Conservation (phyloP, 1,284 basidiomycete genomes). For the Cryptococcus hybrid region DNA sequence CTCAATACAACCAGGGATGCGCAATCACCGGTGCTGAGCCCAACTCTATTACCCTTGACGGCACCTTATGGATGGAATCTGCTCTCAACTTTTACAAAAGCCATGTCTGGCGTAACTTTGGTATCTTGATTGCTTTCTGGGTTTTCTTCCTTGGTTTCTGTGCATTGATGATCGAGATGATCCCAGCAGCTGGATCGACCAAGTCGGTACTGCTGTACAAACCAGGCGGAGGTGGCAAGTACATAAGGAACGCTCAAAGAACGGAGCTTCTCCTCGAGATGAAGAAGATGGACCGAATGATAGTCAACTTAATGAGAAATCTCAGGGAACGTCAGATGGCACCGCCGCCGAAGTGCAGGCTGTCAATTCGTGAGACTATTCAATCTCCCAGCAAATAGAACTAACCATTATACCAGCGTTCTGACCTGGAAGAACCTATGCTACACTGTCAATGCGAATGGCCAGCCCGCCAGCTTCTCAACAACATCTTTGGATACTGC, state of each 20-base stretch:
- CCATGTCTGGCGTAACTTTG: slow-evolving; percentile 66
- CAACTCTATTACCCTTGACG: slow-evolving; percentile 48
- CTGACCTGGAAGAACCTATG: slow-evolving; percentile 48
- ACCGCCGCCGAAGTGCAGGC: slow-evolving; percentile 12
- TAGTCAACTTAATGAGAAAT: slow-evolving; percentile 52
- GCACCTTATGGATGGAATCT: slow-evolving; percentile 57
- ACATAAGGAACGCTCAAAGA: slow-evolving; percentile 25
- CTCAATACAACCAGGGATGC: slow-evolving; percentile 38
- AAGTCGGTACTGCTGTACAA: slow-evolving; percentile 39
- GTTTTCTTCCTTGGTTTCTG: slow-evolving; percentile 42
- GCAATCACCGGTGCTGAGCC: slow-evolving; percentile 48
- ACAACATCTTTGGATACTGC: slow-evolving; percentile 79
- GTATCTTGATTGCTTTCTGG: slow-evolving; percentile 56
- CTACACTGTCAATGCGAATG: slow-evolving; percentile 62
- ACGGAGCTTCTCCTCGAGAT: slow-evolving; percentile 51
- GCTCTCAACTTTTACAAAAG: slow-evolving; percentile 62
- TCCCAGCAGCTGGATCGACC: slow-evolving; percentile 36
- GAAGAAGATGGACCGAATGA: slow-evolving; percentile 54
- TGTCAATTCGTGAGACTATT: slow-evolving; percentile 18
- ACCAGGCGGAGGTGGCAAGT: slow-evolving; percentile 33
- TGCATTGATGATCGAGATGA: slow-evolving; percentile 17
- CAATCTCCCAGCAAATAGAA: background rate
- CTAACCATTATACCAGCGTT: slow-evolving; percentile 1
- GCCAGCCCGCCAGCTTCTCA: slow-evolving; percentile 62
- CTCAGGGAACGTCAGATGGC: slow-evolving; percentile 14